Conservation (phyloP, 179 eudicot species). For the Beta corolliflora region DNA sequence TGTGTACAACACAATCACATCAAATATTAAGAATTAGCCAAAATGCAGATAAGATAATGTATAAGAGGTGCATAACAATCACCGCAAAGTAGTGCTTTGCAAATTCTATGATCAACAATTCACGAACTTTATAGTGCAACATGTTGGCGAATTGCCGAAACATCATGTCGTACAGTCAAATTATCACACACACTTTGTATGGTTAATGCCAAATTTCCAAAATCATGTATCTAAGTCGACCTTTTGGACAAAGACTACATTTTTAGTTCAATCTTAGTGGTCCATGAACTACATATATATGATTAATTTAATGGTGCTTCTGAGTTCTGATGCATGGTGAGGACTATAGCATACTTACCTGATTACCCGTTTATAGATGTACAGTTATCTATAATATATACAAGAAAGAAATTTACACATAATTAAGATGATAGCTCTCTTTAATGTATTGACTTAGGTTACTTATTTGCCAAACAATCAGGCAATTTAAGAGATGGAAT, state of each 20-base stretch:
- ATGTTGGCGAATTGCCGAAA: neutral
- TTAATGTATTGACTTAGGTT: no score
- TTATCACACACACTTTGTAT: neutral
- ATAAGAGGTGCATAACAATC: neutral
- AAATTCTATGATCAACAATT: neutral
- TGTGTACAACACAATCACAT: no score
- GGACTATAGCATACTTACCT: no score
- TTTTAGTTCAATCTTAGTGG: neutral
- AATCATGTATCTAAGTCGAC: neutral
- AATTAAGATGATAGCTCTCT: no score
- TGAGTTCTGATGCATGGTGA: no score
- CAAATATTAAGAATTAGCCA: neutral
- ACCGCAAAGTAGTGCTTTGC: neutral
- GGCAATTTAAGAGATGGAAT: no score
- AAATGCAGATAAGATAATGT: neutral
- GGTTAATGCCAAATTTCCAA: neutral
- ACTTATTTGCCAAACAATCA: no score
- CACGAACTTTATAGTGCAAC: no score
- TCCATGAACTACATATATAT: neutral
- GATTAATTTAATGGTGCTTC: no score
- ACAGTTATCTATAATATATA: no score
- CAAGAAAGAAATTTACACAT: no score
- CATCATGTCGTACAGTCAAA: neutral
- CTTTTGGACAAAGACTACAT: neutral
- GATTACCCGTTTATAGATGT: no score